Percentiles rank a stretch among this genome's conserved stretches.
phyloP scores from a whole-genome alignment of 805 yeast genomes.

The Starmerella bombi region DNA sequence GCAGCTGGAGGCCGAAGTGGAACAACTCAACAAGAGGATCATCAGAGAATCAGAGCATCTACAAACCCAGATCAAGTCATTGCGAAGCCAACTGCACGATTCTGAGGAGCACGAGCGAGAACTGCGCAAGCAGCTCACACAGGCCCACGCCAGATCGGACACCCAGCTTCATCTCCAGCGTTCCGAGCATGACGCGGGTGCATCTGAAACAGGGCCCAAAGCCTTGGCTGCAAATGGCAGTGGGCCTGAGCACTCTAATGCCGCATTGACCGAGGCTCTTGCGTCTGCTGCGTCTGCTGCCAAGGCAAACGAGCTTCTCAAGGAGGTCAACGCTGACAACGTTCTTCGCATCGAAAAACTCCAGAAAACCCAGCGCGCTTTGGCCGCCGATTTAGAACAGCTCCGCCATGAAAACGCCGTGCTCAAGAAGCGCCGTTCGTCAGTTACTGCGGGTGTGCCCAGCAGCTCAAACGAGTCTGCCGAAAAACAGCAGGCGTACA shows the following conservation, averaged over 20 bases:
- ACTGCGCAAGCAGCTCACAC: constrained; percentile 8
- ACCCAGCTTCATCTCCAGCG: background rate
- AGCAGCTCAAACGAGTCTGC: constrained; percentile 2
- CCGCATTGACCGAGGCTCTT: constrained; percentile 9
- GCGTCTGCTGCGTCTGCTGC: constrained; percentile 21
- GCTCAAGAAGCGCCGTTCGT: constrained; percentile 7
- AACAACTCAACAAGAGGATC: constrained; percentile 38
- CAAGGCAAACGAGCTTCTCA: constrained; percentile 25
- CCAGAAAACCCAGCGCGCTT: constrained; percentile 26
- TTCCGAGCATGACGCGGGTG: background rate
- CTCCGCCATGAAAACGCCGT: constrained; percentile 21
- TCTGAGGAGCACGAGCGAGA: constrained; percentile 13
- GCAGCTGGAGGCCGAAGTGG: constrained; percentile 42
- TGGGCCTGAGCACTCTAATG: background rate
- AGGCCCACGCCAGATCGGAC: background rate
- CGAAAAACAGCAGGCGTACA: constrained; percentile 51
- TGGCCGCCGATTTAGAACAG: constrained; percentile 26
- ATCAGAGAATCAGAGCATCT: constrained; percentile 56
- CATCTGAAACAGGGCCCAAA: background rate
- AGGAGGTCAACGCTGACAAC: constrained; percentile 28
- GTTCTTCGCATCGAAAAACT: constrained; percentile 28
- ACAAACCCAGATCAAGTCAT: constrained; percentile 29
- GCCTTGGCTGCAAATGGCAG: too few relatives aligned
- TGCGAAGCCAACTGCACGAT: constrained; percentile 16
- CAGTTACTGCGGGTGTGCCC: background rate